Conservation (phyloP, 2,329 filamentous ascomycete species). For the Ceratocystis cacaofunesta region DNA sequence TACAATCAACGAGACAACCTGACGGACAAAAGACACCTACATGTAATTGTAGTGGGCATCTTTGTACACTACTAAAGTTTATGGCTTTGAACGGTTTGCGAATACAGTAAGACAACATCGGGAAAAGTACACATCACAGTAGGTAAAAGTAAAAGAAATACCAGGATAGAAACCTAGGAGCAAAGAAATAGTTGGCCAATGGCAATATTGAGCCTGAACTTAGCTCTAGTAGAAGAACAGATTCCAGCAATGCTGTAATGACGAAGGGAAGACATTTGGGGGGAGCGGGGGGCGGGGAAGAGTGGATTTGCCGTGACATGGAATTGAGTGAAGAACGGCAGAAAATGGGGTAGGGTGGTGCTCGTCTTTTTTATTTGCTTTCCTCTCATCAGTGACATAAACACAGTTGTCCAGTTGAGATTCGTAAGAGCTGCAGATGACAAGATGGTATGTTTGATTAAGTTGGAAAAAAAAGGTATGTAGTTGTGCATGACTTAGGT, state of each 20-base stretch:
- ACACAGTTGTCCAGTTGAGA: too few relatives aligned
- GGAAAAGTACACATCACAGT: background rate
- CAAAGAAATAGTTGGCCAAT: background rate
- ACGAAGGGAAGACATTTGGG: background rate
- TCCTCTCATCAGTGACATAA: background rate
- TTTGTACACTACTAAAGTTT: too few relatives aligned
- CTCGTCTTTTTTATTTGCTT: too few relatives aligned
- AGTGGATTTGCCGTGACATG: too few relatives aligned
- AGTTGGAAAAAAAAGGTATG: constrained; percentile 12
- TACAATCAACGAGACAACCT: background rate
- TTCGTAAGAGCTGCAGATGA: background rate
- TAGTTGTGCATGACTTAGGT: constrained; percentile 1
- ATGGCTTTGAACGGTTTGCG: too few relatives aligned
- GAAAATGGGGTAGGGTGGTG: too few relatives aligned
- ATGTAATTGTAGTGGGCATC: too few relatives aligned
- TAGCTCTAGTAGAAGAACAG: background rate
- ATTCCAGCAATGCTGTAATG: background rate
- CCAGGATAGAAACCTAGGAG: background rate
- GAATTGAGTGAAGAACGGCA: too few relatives aligned
- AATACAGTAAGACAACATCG: too few relatives aligned
- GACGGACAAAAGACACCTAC: too few relatives aligned
- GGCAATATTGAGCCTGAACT: background rate
- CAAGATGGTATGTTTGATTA: constrained; percentile 9
- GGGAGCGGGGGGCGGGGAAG: too few relatives aligned
- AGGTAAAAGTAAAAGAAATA: background rate